Conservation (phyloP, 2,329 filamentous ascomycete species). For the Aspergillus bombycis region DNA sequence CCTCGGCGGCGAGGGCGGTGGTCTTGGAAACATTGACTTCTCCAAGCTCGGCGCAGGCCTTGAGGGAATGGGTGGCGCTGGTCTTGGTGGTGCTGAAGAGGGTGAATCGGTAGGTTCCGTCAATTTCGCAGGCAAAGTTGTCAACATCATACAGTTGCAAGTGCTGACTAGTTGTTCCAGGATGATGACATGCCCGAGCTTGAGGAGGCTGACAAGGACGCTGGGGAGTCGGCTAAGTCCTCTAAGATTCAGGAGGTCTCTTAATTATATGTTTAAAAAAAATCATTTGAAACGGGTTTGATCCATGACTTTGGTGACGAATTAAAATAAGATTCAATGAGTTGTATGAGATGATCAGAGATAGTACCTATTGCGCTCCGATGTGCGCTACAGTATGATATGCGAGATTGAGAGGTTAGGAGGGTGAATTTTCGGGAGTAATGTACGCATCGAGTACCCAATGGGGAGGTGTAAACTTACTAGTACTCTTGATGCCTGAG, state of each 20-base stretch:
- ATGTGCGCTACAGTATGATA: not conserved
- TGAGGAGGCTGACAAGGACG: conserved; percentile 46
- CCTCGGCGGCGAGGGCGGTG: conserved; percentile 47
- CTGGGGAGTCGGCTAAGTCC: conserved; percentile 41
- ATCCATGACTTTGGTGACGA: conserved; percentile 27
- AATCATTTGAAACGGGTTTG: conserved; percentile 9
- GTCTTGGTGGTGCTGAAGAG: conserved; percentile 38
- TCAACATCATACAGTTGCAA: not conserved
- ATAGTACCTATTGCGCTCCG: not conserved
- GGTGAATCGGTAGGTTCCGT: conserved; percentile 47
- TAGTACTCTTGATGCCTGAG: not conserved
- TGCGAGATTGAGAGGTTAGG: not conserved
- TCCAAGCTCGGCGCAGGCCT: conserved; percentile 76
- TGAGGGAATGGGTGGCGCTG: conserved; percentile 48
- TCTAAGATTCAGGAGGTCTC: conserved; percentile 42
- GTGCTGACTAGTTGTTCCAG: conserved; percentile 14
- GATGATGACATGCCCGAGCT: conserved; percentile 83
- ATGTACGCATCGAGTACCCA: not conserved
- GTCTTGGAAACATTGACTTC: conserved; percentile 90
- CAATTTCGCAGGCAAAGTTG: not conserved
- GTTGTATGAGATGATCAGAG: conserved; percentile 13
- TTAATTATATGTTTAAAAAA: conserved; percentile 23
- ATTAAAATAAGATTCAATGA: conserved; percentile 28
- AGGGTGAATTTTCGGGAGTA: not conserved
- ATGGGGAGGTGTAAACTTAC: not conserved